Percentiles rank a stretch among this genome's conserved stretches.
phyloP scores from a whole-genome alignment of 2,329 filamentous ascomycete genomes.

The Colletotrichum phormii region DNA sequence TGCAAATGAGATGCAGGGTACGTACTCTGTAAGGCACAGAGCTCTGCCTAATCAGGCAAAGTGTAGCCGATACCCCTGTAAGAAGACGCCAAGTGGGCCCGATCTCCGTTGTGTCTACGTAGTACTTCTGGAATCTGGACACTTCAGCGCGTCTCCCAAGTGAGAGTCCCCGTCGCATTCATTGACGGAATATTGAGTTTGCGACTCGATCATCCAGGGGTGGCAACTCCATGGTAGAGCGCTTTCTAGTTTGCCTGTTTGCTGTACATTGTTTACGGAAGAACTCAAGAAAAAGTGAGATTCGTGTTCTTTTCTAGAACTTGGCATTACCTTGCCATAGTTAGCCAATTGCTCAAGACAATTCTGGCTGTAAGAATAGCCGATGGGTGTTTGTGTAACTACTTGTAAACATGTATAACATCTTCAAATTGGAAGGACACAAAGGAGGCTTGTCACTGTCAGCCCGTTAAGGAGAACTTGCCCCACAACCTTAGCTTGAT shows the following conservation, averaged over 20 bases:
- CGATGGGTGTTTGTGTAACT: neutral
- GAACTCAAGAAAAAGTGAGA: neutral
- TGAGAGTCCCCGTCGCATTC: neutral
- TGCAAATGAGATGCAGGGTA: neutral
- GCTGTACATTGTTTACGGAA: neutral
- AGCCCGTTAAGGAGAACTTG: constrained; percentile 25
- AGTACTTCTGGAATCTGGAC: constrained; percentile 53
- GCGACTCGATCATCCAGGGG: neutral
- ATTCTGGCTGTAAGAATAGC: neutral
- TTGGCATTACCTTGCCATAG: neutral
- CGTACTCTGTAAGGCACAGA: neutral
- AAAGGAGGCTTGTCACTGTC: constrained; percentile 8
- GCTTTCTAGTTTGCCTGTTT: neutral
- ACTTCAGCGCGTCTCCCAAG: neutral
- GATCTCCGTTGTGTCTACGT: neutral
- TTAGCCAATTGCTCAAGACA: neutral
- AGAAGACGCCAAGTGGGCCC: neutral
- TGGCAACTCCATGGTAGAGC: neutral
- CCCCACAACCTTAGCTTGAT: neutral
- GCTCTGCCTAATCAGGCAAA: neutral
- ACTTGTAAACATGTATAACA: neutral
- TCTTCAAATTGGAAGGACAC: neutral
- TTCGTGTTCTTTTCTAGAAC: neutral
- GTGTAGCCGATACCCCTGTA: neutral
- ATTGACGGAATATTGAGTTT: constrained; percentile 1